Evolutionary conservation across 2,329 filamentous ascomycete species (phyloP).

Genomic region (Chlorencoelia australis): DNA sequence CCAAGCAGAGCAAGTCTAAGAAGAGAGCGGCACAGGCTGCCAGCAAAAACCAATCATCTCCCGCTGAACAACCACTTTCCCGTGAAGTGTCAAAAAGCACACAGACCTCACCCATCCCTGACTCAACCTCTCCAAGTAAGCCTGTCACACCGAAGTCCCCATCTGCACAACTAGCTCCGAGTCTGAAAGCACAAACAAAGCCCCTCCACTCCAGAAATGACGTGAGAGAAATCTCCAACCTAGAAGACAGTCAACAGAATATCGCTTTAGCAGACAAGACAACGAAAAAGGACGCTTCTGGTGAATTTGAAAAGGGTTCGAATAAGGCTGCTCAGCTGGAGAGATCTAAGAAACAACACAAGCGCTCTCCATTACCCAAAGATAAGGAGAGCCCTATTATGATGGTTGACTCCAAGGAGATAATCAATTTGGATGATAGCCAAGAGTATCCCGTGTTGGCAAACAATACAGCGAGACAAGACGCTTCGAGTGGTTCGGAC

Average conservation of each 20-base stretch:
- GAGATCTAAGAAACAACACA: too few species aligned
- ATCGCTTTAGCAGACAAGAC: too few species aligned
- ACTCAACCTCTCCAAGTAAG: too few species aligned
- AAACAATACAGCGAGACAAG: too few species aligned
- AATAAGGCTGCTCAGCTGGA: too few species aligned
- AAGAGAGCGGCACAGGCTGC: background rate
- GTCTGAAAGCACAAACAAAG: background rate
- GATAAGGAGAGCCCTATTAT: too few species aligned
- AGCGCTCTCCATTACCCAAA: too few species aligned
- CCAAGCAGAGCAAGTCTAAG: background rate
- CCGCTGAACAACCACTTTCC: background rate
- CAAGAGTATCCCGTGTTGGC: background rate
- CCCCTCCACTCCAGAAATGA: too few species aligned
- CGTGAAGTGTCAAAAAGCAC: slow-evolving; percentile 3
- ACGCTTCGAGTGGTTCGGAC: too few species aligned
- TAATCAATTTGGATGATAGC: slow-evolving; percentile 3
- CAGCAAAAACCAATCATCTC: background rate
- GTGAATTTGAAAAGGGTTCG: too few species aligned
- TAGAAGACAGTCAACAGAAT: background rate
- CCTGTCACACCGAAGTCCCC: too few species aligned
- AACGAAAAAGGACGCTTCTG: too few species aligned
- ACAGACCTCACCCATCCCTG: background rate
- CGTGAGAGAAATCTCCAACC: background rate
- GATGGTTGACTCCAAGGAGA: background rate
- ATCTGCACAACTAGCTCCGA: background rate